A percentile compares a stretch with the other conserved stretches of the same genome.
phyloP scores from a whole-genome alignment of 2,329 filamentous ascomycete species.

The Monosporascus sp. region DNA sequence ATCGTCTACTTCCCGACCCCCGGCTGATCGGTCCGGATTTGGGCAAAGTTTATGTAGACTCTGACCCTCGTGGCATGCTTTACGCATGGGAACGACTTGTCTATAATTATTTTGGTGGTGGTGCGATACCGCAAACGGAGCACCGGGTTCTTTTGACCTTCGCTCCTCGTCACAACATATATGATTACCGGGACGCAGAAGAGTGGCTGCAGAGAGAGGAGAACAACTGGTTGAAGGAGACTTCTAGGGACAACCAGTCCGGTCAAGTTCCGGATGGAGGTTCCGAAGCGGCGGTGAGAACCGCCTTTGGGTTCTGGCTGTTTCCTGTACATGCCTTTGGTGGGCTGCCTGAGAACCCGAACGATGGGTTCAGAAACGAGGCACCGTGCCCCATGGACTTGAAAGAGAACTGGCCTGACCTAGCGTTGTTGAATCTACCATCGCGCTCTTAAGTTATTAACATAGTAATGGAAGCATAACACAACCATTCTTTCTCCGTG shows the following conservation, averaged over 20 bases:
- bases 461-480: too few species aligned
- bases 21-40: slow-evolving; percentile 1
- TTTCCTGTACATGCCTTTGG: slow-evolving; percentile 7
- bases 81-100: slow-evolving; percentile 2
- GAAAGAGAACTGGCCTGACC: slow-evolving; percentile 7
- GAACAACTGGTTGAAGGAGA: not conserved
- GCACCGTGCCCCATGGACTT: slow-evolving; percentile 1
- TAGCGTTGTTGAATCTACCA: slow-evolving; percentile 2
- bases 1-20: slow-evolving; percentile 6
- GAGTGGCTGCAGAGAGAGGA: slow-evolving; percentile 3
- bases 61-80: not conserved
- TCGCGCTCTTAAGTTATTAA: too few species aligned
- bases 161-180: not conserved
- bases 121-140: not conserved
- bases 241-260: not conserved
- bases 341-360: not conserved
- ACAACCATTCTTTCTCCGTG: too few species aligned
- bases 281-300: not conserved
- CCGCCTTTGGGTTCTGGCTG: slow-evolving; percentile 12
- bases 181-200: not conserved
- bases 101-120: not conserved
- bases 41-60: not conserved
- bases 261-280: not conserved
- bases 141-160: slow-evolving; percentile 2
- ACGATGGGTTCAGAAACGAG: too few species aligned